Conservation (phyloP, 2,329 filamentous ascomycete species). For the Ceratocystis destructans region DNA sequence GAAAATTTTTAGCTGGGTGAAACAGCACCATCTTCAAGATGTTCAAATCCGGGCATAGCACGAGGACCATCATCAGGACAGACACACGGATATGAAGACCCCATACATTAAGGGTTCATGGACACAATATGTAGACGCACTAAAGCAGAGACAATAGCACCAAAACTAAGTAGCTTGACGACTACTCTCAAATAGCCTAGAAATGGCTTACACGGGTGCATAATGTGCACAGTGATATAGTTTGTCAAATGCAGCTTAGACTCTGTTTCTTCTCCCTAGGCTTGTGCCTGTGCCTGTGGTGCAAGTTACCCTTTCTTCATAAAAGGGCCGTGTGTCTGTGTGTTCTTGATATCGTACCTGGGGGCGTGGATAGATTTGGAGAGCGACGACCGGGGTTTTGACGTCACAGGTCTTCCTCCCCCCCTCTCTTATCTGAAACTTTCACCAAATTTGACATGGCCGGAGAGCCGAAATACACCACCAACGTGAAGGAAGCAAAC, state of each 20-base stretch:
- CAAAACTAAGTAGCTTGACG: background rate
- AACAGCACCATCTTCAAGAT: background rate
- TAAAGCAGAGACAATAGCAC: background rate
- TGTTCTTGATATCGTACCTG: background rate
- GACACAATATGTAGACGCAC: no score
- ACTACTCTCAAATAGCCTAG: background rate
- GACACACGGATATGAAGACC: no score
- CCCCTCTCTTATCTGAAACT: background rate
- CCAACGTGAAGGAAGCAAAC: no score
- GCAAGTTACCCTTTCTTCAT: background rate
- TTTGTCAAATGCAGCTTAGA: background rate
- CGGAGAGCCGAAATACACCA: background rate
- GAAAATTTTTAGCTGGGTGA: background rate
- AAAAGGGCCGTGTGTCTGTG: background rate
- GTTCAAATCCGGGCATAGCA: no score
- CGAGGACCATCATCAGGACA: no score
- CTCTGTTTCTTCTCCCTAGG: background rate
- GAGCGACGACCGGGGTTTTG: background rate
- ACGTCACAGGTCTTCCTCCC: background rate
- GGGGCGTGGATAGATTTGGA: background rate
- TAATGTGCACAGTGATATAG: background rate
- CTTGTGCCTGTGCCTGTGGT: background rate
- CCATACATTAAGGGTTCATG: no score
- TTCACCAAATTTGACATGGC: background rate
- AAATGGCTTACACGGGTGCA: background rate